A percentile compares a stretch with the other conserved stretches of the same genome.
Evolutionary conservation across 257 asterid genomes (phyloP).

Genomic region (Phtheirospermum japonicum): DNA sequence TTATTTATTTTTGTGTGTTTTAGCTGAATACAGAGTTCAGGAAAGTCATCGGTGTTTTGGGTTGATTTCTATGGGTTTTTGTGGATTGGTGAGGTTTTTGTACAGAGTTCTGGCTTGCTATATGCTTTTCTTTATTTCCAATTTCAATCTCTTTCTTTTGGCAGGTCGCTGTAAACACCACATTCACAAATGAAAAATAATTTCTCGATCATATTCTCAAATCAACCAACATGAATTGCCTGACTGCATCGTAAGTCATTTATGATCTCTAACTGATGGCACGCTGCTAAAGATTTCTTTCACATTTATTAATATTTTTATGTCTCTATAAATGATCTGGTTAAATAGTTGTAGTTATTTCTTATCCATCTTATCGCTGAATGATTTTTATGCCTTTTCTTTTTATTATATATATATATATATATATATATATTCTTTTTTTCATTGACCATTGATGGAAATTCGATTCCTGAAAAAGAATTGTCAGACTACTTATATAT

Average conservation of each 20-base stretch:
- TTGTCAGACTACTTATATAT: neutral
- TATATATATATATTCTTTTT: no score
- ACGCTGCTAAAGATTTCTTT: neutral
- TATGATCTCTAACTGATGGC: constrained; percentile 2
- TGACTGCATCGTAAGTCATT: constrained; percentile 75
- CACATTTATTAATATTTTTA: constrained; percentile 3
- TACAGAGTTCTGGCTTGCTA: constrained; percentile 10
- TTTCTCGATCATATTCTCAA: constrained; percentile 88
- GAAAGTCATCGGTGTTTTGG: no score
- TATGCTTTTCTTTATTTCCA: neutral
- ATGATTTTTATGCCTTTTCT: constrained; percentile 12
- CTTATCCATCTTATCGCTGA: constrained; percentile 11
- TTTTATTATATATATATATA: no score
- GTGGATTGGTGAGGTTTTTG: no score
- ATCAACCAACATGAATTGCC: constrained; percentile 98
- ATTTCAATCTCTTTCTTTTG: constrained; percentile 15
- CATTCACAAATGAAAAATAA: constrained; percentile 81
- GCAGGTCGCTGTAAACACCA: constrained; percentile 97
- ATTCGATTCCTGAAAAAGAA: neutral
- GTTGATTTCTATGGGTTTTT: no score
- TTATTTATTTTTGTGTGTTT: no score
- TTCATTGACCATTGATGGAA: no score
- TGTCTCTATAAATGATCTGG: neutral
- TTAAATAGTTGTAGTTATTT: neutral
- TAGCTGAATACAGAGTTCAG: no score